These are phyloP conservation scores for Umbellularia californica DNA, from an alignment of 164 flowering plant genomes.

Conservation along the genomic window DNA sequence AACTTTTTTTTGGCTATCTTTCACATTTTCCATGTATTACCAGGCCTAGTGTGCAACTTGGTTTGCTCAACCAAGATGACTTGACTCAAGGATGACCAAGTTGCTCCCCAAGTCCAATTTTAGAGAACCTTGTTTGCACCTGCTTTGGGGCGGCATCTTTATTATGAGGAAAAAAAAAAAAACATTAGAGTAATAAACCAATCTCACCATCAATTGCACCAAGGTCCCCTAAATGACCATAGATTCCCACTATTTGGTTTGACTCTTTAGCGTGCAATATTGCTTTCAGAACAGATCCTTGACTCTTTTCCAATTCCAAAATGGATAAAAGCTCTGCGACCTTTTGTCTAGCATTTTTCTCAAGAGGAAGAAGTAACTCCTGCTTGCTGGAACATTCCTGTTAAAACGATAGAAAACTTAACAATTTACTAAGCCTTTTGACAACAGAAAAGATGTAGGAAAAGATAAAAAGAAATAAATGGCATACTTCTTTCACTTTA, in stretches of 20 bases:
- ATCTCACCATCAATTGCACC: constrained; percentile 93
- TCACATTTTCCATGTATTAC: too few relatives aligned
- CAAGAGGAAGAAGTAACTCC: constrained; percentile 65
- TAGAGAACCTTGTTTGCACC: too few relatives aligned
- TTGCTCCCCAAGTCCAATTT: too few relatives aligned
- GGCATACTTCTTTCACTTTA: constrained; percentile 57
- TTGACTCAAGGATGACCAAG: too few relatives aligned
- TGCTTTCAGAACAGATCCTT: constrained; percentile 85
- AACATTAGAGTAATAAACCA: not conserved
- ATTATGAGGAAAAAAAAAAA: not conserved
- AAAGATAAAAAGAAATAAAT: not conserved
- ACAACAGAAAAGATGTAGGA: not conserved
- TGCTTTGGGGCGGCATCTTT: not conserved
- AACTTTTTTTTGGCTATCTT: too few relatives aligned
- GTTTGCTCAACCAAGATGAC: too few relatives aligned
- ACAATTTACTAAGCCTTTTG: not conserved
- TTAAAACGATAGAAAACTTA: constrained; percentile 8
- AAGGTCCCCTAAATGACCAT: constrained; percentile 93
- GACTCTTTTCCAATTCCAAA: constrained; percentile 82
- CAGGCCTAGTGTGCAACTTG: too few relatives aligned
- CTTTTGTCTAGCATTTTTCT: constrained; percentile 91
- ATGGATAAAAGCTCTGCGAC: constrained; percentile 67
- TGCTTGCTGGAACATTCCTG: constrained; percentile 72
- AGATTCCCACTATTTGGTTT: constrained; percentile 72
- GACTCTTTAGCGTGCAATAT: constrained; percentile 76